These are phyloP conservation scores for Marasmius fiardii DNA, from an alignment of 1,284 basidiomycete genomes.

Conservation along the genomic window DNA sequence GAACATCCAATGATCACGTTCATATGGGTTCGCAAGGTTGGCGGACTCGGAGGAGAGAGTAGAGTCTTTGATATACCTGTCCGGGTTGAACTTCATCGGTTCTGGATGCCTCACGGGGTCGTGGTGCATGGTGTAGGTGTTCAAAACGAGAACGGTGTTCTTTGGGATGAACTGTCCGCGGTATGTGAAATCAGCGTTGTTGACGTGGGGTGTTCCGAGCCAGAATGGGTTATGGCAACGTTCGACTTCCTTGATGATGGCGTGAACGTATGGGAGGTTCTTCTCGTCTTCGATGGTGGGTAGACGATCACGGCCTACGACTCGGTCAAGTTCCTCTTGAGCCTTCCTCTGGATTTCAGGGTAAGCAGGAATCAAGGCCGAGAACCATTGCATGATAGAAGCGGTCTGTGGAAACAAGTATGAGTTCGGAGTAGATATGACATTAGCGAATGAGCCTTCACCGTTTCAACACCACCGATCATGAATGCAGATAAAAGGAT, in stretches of 20 bases:
- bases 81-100: slow-evolving; percentile 26
- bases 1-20: slow-evolving; percentile 43
- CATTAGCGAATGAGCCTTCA: slow-evolving; percentile 14
- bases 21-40: slow-evolving; percentile 33
- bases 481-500: slow-evolving; percentile 36
- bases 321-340: slow-evolving; percentile 27
- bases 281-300: slow-evolving; percentile 30
- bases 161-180: slow-evolving; percentile 36
- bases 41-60: slow-evolving; percentile 28
- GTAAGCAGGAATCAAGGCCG: slow-evolving; percentile 28
- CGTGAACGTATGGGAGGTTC: slow-evolving; percentile 19
- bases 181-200: slow-evolving; percentile 35
- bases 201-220: slow-evolving; percentile 35
- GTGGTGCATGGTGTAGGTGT: slow-evolving; percentile 37
- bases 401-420: slow-evolving; percentile 22
- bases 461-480: slow-evolving; percentile 39
- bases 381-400: slow-evolving; percentile 35
- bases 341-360: slow-evolving; percentile 19
- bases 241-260: slow-evolving; percentile 29
- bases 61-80: slow-evolving; percentile 28
- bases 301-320: slow-evolving; percentile 29
- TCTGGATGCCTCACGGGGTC: slow-evolving; percentile 33
- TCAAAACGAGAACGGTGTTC: slow-evolving; percentile 34
- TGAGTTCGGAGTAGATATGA: neutral
- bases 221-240: slow-evolving; percentile 28